Conservation (phyloP, 495 filamentous ascomycete genomes). For the Immersiella caudata region DNA sequence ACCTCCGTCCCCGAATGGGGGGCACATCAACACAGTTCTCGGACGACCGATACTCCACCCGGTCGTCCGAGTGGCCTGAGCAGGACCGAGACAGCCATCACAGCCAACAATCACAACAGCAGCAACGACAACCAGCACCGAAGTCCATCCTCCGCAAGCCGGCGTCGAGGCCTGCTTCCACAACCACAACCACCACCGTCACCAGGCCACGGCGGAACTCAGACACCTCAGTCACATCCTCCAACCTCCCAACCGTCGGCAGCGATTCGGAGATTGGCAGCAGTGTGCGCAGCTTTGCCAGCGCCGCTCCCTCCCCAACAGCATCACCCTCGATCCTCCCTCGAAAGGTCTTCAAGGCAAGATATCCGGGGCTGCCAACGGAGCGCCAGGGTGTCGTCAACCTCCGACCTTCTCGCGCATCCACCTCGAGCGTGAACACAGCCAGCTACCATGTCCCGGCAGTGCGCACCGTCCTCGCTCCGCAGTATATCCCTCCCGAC, state of each 20-base stretch:
- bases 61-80: slow-evolving; percentile 32
- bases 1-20: slow-evolving; percentile 33
- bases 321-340: slow-evolving; percentile 28
- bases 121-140: slow-evolving; percentile 24
- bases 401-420: slow-evolving; percentile 32
- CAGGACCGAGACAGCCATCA: slow-evolving; percentile 23
- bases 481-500: slow-evolving; percentile 27
- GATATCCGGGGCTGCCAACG: slow-evolving; percentile 32
- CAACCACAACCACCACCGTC: slow-evolving; percentile 11
- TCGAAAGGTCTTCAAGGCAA: slow-evolving; percentile 40
- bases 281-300: slow-evolving; percentile 17
- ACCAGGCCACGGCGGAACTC: slow-evolving; percentile 35
- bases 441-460: slow-evolving; percentile 31
- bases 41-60: slow-evolving; percentile 25
- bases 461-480: slow-evolving; percentile 26
- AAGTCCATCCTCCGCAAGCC: slow-evolving; percentile 36
- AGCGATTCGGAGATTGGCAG: slow-evolving; percentile 31
- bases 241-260: slow-evolving; percentile 33
- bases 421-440: slow-evolving; percentile 23
- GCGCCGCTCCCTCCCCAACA: slow-evolving; percentile 4
- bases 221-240: slow-evolving; percentile 39
- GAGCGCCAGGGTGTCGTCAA: slow-evolving; percentile 35
- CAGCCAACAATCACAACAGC: neutral
- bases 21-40: slow-evolving; percentile 25
- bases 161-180: slow-evolving; percentile 14